Evolutionary conservation across 208 protist genomes (phyloP), one percentile per base, ranked within the genome.

Genomic region (Kentomonas sorsogonicus): DNA sequence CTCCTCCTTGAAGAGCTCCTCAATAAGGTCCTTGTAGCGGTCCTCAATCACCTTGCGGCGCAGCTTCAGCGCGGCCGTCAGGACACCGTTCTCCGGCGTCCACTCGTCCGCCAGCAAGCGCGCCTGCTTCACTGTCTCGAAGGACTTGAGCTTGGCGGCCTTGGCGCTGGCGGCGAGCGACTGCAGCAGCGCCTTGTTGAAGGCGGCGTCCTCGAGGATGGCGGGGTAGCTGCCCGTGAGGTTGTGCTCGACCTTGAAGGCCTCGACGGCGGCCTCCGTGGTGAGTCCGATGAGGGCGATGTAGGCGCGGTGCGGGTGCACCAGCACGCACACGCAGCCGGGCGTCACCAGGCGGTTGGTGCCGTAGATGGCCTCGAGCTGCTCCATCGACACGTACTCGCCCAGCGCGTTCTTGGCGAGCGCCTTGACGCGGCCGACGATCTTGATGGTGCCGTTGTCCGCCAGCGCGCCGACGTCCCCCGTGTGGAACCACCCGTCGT

Each of bases 331-430:
- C 10, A 84, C 67, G 26, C 79, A 71, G 59, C 86, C 86, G 11
- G 76, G 79, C 2, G 74, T 38, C 45, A 54, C 39, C 10, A 93
- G 26, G 29, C 75, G 67, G 43, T 83, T 80, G 23, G 70, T 73
- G 46, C 64, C 74, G 61, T 93, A 93, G 40, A 83, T 76, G 29
- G 67, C 61, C 56, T 93, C 86, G 0, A 97, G 67, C 25, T 53
- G 70, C 53, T 97, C 89, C n/a, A 94, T 48, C 15, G 90, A 86
- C 31, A 97, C 60, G 60, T 96, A 97, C 63, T 97, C 93, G n/a
- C 93, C 93, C 39, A 86, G 77, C 0, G 79, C 75, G 58, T 93
- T 87, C 74, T 97, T 97, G 40, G 83, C 87, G 20, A 97, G 70
- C 27, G 89, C 87, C 80, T 97, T 97, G 20, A 87, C 79, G 50